Percentiles rank a stretch among this genome's conserved stretches.
Evolutionary conservation across 257 asterid species (phyloP).

Genomic region (Solanum tacnaense): DNA sequence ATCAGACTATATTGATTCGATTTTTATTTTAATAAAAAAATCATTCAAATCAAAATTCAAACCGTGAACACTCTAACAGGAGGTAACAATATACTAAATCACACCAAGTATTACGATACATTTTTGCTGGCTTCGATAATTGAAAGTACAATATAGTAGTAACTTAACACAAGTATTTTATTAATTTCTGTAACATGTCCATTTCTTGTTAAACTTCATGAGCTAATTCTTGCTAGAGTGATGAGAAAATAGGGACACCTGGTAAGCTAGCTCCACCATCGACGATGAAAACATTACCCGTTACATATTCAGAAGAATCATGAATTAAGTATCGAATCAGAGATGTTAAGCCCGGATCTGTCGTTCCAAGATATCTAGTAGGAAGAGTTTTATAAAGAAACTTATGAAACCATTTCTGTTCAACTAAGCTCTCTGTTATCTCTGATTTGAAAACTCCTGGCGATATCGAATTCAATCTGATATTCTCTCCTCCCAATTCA

Average conservation of each 20-base stretch:
- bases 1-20: too few relatives aligned
- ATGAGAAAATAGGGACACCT: slow-evolving; percentile 30
- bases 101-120: not conserved
- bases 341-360: slow-evolving; percentile 33
- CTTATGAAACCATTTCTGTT: slow-evolving; percentile 13
- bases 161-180: not conserved
- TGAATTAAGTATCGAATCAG: slow-evolving; percentile 23
- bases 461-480: slow-evolving; percentile 29
- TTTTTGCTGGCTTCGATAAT: too few relatives aligned
- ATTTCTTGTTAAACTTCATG: not conserved
- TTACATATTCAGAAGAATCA: slow-evolving; percentile 23
- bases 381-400: slow-evolving; percentile 11
- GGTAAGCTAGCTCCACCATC: slow-evolving; percentile 24
- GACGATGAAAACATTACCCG: slow-evolving; percentile 28
- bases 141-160: not conserved
- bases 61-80: too few relatives aligned
- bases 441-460: slow-evolving; percentile 31
- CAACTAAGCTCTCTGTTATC: slow-evolving; percentile 16
- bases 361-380: not conserved
- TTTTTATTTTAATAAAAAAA: too few relatives aligned
- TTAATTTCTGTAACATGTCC: not conserved
- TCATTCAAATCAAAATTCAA: not conserved
- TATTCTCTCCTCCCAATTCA: slow-evolving; percentile 23
- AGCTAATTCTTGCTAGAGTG: not conserved
- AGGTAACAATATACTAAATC: not conserved